These are phyloP conservation scores for Talaromyces stipitatus DNA, from an alignment of 495 filamentous ascomycete species.

Conservation along the genomic window DNA sequence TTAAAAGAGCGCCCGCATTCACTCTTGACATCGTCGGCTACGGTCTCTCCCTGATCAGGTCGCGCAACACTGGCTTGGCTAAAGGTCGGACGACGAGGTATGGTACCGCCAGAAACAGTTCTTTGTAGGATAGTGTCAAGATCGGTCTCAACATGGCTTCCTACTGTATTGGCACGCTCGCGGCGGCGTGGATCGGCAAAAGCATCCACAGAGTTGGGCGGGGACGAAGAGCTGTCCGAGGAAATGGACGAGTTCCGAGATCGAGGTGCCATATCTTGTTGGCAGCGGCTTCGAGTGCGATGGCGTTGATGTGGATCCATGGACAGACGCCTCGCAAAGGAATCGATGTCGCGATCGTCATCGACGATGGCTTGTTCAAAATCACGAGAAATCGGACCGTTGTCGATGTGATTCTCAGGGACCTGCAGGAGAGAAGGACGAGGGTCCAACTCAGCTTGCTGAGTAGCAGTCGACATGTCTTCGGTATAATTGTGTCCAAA, in stretches of 20 bases:
- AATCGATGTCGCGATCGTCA: constrained; percentile 54
- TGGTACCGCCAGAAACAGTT: constrained; percentile 62
- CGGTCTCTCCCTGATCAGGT: constrained; percentile 33
- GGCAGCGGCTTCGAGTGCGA: constrained; percentile 32
- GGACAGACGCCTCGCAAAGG: constrained; percentile 30
- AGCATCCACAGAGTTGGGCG: constrained; percentile 94
- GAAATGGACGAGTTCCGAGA: constrained; percentile 50
- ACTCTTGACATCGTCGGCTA: constrained; percentile 58
- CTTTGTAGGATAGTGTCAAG: constrained; percentile 58
- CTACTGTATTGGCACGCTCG: constrained; percentile 58
- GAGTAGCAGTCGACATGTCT: constrained; percentile 29
- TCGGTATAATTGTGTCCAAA: constrained; percentile 55
- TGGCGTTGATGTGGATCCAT: constrained; percentile 29
- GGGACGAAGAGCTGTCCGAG: constrained; percentile 62
- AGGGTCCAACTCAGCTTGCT: constrained; percentile 20
- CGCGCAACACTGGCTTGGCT: constrained; percentile 48
- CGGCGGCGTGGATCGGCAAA: constrained; percentile 73
- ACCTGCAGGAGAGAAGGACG: constrained; percentile 43
- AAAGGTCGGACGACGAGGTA: constrained; percentile 52
- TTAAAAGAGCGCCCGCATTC: constrained; percentile 66
- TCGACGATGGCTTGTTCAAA: constrained; percentile 82
- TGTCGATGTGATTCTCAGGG: constrained; percentile 37
- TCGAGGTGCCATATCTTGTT: constrained; percentile 33
- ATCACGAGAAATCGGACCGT: constrained; percentile 51
- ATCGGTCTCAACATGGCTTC: constrained; percentile 50